Conservation (phyloP, 1,284 basidiomycete species). For the Ustilago sp. region DNA sequence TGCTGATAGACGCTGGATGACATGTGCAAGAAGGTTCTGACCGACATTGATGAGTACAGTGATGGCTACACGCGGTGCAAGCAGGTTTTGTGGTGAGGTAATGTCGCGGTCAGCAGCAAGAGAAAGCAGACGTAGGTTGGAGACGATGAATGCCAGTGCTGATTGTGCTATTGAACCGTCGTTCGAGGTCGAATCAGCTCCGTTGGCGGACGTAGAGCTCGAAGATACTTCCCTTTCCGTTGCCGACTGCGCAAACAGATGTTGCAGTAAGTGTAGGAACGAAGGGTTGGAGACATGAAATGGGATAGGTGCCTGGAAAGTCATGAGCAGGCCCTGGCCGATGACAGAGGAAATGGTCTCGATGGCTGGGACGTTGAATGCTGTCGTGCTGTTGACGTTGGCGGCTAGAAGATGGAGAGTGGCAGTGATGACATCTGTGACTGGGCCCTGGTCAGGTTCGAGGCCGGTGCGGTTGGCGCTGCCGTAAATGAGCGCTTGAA, state of each 20-base stretch:
- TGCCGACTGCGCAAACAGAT: conserved; percentile 4
- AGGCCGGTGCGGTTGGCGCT: conserved; percentile 33
- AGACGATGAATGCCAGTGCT: conserved; percentile 27
- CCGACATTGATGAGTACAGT: conserved; percentile 47
- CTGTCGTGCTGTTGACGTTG: conserved; percentile 11
- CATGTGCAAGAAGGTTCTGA: conserved; percentile 30
- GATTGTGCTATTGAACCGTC: conserved; percentile 14
- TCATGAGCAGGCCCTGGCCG: conserved; percentile 45
- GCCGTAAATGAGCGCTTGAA: conserved; percentile 44
- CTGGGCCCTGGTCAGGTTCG: conserved; percentile 36
- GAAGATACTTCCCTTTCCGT: neutral
- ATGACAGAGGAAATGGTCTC: conserved; percentile 46
- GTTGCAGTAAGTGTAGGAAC: conserved; percentile 28
- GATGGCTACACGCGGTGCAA: conserved; percentile 45
- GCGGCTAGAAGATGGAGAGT: conserved; percentile 39
- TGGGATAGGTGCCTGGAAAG: conserved; percentile 25
- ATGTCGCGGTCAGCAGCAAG: conserved; percentile 35
- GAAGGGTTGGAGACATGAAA: conserved; percentile 23
- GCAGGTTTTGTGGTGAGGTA: conserved; percentile 34
- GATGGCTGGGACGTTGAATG: conserved; percentile 32
- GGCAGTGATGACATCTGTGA: conserved; percentile 46
- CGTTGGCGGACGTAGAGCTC: neutral
- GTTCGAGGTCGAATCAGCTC: neutral
- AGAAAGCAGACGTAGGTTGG: conserved; percentile 34
- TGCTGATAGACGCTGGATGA: conserved; percentile 17